Evolutionary conservation across 2,329 filamentous ascomycete genomes (phyloP), one percentile per base, ranked within the genome.

Genomic region (Sclerotinia glacialis): DNA sequence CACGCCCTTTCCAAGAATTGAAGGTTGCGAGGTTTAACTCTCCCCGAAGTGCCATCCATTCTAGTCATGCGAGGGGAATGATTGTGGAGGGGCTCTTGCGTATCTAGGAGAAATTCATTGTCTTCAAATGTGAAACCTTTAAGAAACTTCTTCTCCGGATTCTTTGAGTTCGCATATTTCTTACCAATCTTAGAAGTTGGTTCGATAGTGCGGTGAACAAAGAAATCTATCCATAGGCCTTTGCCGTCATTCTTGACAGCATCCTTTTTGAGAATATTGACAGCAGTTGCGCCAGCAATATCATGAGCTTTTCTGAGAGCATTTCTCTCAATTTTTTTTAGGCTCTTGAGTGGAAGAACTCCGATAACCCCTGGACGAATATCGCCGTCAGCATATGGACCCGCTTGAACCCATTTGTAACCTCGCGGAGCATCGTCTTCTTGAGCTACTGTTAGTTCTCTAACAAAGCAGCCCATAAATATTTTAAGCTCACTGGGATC

Each of bases 1-100:
- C 59, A 62, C 16, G 59, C 2, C 0, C 2, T 16, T 52, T 62
- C 34, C 16, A 62, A 26, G 11, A 4, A 26, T 7, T 62, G 59
- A 52, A 52, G 31, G 26, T 40, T 62, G 6, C 59, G 59, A 26
- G 46, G 46, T 52, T 62, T 62, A n/a, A 28, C 59, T 62, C 31
- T 53, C 40, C 46, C 59, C 0, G 16, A 52, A 3, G 59, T 62
- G 28, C 59, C 59, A 21, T 62, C 59, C 3, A 62, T 1, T 62
- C 1, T 52, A 40, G 2, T 62, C 47, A 62, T 28, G 1, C n/a
- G 44, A 26, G 44, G 31, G 9, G 0, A 5, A 7, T 40, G 21
- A 16, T 9, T 0, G 1, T 3, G 9, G n/a, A 62, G 59, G 1
- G 31, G 16, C 5, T 37, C 21, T 14, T 40, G 14, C 21, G 7